Evolutionary conservation across 371 early-diverging fungal species (phyloP), one percentile per base, ranked within the genome.

Genomic region (Lichtheimia ornata): DNA sequence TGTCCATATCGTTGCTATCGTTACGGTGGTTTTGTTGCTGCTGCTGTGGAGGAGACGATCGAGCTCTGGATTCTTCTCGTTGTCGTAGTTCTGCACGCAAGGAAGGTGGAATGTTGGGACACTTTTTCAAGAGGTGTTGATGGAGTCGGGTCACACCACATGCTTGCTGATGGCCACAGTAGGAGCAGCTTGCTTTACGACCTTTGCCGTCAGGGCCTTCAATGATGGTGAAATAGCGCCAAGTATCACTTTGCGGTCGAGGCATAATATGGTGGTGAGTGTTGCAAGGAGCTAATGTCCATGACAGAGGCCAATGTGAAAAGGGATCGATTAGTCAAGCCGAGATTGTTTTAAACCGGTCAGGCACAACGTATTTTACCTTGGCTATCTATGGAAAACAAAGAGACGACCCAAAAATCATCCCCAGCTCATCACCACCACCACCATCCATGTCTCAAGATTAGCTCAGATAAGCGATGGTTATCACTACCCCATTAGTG

Each of bases 161-260:
- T 17, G 74, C 67, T 53, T 74, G 72, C 53, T 71, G 61, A 49
- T 66, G 74, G 17, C 66, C 72, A 42, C 77, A 77, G 42, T 61
- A 77, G 9, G 56, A 50, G 40, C 77, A 77, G 50, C 59, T 53
- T 17, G 77, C 67, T 47, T 72, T 69, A 42, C 62, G 60, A n/a
- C 58, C 63, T 64, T 57, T 63, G 20, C 66, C 66, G 17, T 65
- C 57, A 7, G 53, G 50, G 28, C 61, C 58, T 30, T 65, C 57
- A n/a, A 65, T 53, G 30, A 72, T 56, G 0, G 66, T 70, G 44
- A 74, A 77, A 47, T 74, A 72, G 42, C 71, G 69, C 77, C 77
- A 77, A 20, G 72, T 70, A 41, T 69, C 72, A 47, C 74, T 73
- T 30, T 69, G 59, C 14, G 77, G 77, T 13, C 77, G 72, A 62